phyloP scores from a whole-genome alignment of 2,329 filamentous ascomycete genomes.

The Calonectria honghensis region DNA sequence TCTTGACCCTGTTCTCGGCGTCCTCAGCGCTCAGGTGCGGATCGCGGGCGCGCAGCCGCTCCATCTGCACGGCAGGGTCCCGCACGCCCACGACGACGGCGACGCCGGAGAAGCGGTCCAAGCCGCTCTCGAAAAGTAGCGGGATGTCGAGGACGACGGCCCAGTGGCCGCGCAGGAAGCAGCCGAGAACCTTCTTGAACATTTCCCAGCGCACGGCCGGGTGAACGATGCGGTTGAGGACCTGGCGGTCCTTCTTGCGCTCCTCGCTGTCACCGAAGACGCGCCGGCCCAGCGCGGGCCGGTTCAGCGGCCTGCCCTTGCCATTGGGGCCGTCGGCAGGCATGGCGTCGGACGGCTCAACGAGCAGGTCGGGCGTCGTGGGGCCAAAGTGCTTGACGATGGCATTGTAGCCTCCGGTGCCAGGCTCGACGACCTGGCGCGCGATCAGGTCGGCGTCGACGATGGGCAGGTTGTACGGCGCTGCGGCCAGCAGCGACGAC shows the following conservation, averaged over 20 bases:
- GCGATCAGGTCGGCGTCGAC: conserved; percentile 96
- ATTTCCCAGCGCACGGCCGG: conserved; percentile 91
- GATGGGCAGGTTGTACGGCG: conserved; percentile 90
- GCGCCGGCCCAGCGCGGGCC: conserved; percentile 87
- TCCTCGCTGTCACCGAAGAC: conserved; percentile 90
- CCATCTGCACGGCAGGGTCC: conserved; percentile 89
- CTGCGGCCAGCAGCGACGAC: conserved; percentile 84
- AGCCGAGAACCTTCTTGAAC: conserved; percentile 82
- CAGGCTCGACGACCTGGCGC: conserved; percentile 94
- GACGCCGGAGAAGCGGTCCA: conserved; percentile 89
- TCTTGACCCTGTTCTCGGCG: conserved; percentile 88
- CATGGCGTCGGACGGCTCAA: conserved; percentile 73
- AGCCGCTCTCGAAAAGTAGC: conserved; percentile 89
- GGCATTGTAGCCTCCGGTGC: conserved; percentile 86
- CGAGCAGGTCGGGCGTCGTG: conserved; percentile 89
- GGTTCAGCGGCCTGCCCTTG: conserved; percentile 85
- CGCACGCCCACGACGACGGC: conserved; percentile 91
- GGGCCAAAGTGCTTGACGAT: conserved; percentile 89
- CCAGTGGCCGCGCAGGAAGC: conserved; percentile 86
- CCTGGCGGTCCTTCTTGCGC: conserved; percentile 80
- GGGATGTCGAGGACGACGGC: conserved; percentile 95
- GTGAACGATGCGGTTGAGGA: conserved; percentile 93
- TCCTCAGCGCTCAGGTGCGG: conserved; percentile 87
- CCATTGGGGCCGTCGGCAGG: conserved; percentile 73
- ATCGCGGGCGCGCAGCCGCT: conserved; percentile 84